Base-by-base conservation (phyloP, 805 yeast species). In the Ogataea glucozyma region DNA sequence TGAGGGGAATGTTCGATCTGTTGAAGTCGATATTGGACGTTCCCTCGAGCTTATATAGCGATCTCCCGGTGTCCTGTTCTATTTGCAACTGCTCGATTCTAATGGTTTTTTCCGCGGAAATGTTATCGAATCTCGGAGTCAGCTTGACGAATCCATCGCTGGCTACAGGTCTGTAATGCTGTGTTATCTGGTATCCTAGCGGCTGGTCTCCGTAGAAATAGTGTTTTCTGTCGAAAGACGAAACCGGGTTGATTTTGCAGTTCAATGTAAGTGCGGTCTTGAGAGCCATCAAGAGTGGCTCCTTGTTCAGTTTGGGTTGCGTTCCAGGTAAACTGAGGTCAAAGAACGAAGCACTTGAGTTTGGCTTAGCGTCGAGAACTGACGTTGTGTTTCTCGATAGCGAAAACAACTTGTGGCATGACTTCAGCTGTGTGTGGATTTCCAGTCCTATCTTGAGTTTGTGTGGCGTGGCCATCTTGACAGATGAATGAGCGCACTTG, bases 151-250 rank as follows among this genome's bases (percentile, higher is more conserved):
- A 50, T 0, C 99, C 99, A 37, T 78, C 72, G 23, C 62, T 68
- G 2, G 97, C 93, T 35, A 87, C 69, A 1, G 98, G 97, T 26
- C 73, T 73, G 60, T 76, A 88, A 57, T 80, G 86, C 64, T 93
- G 99, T 0, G 99, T 93, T 38, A 93, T 85, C 61, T 93, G 99
- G 64, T 89, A 93, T 1, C 99, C 99, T 40, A 85, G 65, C 0
- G 99, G 99, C 61, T 93, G 98, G 62, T 93, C 99, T 1, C 90
- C 91, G 62, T 93, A 93, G 63, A 93, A 89, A 62, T 93, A 93
- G 61, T 93, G 99, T 63, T 93, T 93, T 52, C 99, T 71, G 58
- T 93, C 99, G 62, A 93, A 93, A 1, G 82, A 70, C 1, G 91
- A 85, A 6, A 57, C 49, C 0, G 63, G 50, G 44, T 76, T 77